A percentile compares a stretch with the other conserved stretches of the same genome.
These are phyloP conservation scores for Euryodendron excelsum DNA, from an alignment of 148 eudicot genomes.

Conservation along the genomic window DNA sequence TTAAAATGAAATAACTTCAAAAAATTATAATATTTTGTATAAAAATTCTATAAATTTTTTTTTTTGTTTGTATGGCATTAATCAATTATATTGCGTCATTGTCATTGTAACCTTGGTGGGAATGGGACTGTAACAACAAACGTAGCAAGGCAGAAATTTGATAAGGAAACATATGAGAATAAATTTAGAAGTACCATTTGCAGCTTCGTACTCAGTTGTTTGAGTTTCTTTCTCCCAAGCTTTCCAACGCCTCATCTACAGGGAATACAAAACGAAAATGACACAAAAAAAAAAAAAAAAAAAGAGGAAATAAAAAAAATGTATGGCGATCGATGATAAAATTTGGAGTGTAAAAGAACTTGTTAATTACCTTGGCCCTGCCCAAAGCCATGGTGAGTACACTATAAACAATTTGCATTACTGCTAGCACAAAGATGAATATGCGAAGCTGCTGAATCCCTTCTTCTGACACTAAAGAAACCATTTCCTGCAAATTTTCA, in stretches of 20 bases:
- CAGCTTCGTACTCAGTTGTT: slow-evolving; percentile 32
- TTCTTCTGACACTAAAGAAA: slow-evolving; percentile 25
- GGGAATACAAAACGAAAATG: background rate
- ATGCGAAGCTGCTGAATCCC: slow-evolving; percentile 38
- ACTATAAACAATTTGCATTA: slow-evolving; percentile 43
- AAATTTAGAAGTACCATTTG: slow-evolving; percentile 29
- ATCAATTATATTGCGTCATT: no score
- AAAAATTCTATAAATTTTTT: no score
- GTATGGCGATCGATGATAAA: background rate
- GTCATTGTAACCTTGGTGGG: background rate
- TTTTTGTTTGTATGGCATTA: no score
- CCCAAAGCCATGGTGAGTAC: slow-evolving; percentile 38
- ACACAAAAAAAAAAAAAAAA: background rate
- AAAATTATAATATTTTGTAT: background rate
- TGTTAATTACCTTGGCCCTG: slow-evolving; percentile 36
- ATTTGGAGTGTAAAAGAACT: background rate
- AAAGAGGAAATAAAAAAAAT: background rate
- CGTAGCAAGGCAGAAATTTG: no score
- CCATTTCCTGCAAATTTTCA: slow-evolving; percentile 30
- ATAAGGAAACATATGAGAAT: background rate
- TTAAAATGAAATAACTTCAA: no score
- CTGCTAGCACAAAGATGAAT: slow-evolving; percentile 40
- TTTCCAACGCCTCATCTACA: slow-evolving; percentile 46
- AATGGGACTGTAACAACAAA: no score
- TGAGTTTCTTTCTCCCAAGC: no score